phyloP scores from a whole-genome alignment of 257 asterid species.

The Leonotis leonurus region DNA sequence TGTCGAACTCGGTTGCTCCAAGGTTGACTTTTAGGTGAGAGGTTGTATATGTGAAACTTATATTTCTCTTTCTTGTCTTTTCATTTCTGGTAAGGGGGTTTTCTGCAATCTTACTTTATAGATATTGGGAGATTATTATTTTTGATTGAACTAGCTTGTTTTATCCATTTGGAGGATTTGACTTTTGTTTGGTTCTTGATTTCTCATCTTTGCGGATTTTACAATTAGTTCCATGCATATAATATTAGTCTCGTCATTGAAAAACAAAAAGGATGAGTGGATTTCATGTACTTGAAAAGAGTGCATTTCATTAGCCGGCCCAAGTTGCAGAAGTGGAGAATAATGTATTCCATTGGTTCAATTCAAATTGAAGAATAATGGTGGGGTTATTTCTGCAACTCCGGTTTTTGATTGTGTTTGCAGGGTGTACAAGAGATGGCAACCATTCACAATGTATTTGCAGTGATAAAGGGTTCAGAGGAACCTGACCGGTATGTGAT shows the following conservation, averaged over 20 bases:
- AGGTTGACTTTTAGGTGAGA: constrained; percentile 19
- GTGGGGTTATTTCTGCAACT: not conserved
- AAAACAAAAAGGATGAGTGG: too few species aligned
- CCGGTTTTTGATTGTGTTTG: constrained; percentile 3
- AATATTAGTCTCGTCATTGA: too few species aligned
- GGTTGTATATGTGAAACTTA: not conserved
- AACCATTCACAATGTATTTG: constrained; percentile 65
- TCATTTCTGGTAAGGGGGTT: not conserved
- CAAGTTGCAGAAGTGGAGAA: not conserved
- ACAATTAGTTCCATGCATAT: not conserved
- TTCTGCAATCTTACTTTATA: not conserved
- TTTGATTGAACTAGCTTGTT: not conserved
- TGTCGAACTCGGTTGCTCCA: constrained; percentile 10
- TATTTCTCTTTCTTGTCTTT: not conserved
- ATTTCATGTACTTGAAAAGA: too few species aligned
- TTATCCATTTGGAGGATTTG: not conserved
- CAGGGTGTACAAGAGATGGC: constrained; percentile 75
- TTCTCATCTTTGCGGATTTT: not conserved
- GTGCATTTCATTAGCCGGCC: not conserved
- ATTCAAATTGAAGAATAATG: not conserved
- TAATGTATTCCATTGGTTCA: too few species aligned
- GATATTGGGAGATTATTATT: not conserved
- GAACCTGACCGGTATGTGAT: constrained; percentile 75
- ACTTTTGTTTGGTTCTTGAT: not conserved
- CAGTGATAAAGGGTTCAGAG: constrained; percentile 62